phyloP scores from a whole-genome alignment of 2,329 filamentous ascomycete genomes.

The Pestalotiopsis sp. region DNA sequence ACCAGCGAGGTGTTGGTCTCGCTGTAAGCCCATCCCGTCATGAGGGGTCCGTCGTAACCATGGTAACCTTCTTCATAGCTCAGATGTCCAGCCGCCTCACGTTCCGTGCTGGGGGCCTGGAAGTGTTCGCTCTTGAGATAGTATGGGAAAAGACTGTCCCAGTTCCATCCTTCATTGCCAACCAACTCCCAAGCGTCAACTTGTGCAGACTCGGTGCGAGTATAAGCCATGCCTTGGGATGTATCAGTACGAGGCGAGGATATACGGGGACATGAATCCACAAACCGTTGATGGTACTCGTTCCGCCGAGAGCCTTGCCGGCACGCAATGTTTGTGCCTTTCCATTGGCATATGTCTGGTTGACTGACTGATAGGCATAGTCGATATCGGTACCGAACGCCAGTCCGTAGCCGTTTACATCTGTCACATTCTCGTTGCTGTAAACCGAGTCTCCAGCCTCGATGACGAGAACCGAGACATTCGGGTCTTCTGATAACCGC shows the following conservation, averaged over 20 bases:
- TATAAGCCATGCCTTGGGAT: constrained; percentile 37
- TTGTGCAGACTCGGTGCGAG: constrained; percentile 35
- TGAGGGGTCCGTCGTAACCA: constrained; percentile 30
- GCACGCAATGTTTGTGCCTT: constrained; percentile 6
- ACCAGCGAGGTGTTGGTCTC: constrained; percentile 23
- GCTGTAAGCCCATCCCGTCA: constrained; percentile 25
- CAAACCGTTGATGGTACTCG: constrained; percentile 14
- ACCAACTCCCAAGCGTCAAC: constrained; percentile 39
- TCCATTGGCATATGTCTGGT: constrained; percentile 12
- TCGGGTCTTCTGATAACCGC: constrained; percentile 12
- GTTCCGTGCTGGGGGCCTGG: constrained; percentile 10
- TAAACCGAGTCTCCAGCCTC: constrained; percentile 15
- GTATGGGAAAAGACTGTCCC: constrained; percentile 30
- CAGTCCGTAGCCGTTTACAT: constrained; percentile 5
- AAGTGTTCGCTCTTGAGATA: constrained; percentile 24
- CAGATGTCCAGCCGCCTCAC: background rate
- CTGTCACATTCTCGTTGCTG: constrained; percentile 13
- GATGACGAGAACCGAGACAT: constrained; percentile 10
- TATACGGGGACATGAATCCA: background rate
- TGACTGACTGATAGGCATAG: constrained; percentile 8
- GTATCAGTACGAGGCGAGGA: background rate
- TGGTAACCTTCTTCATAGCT: constrained; percentile 27
- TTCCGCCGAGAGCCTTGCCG: constrained; percentile 16
- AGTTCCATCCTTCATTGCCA: constrained; percentile 39
- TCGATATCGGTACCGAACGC: constrained; percentile 15